These are phyloP conservation scores for Fomitopsis betulina DNA, from an alignment of 1,284 basidiomycete genomes.

Conservation along the genomic window DNA sequence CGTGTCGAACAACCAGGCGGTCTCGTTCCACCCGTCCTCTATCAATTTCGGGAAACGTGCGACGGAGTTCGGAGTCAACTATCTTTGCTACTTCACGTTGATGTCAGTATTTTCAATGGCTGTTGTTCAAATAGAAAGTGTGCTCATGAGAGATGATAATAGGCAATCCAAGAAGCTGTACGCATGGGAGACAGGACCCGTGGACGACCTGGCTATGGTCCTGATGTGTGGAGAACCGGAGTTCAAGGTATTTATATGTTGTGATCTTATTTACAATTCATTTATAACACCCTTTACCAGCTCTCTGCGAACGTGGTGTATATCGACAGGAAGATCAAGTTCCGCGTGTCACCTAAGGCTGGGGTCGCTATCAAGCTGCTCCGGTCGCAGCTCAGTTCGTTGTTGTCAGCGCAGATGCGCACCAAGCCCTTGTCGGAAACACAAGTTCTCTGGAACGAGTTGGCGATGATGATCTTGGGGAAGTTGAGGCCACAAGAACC, in stretches of 20 bases:
- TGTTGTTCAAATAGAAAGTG: conserved; percentile 14
- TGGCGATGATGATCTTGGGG: conserved; percentile 60
- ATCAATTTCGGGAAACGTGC: conserved; percentile 75
- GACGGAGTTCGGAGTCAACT: conserved; percentile 70
- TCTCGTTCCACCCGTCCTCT: conserved; percentile 89
- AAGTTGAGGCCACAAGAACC: conserved; percentile 36
- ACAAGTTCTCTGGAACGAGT: conserved; percentile 68
- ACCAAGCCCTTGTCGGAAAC: conserved; percentile 55
- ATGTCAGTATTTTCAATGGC: conserved; percentile 49
- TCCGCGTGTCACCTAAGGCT: conserved; percentile 66
- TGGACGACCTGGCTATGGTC: conserved; percentile 81
- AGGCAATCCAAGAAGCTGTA: conserved; percentile 93
- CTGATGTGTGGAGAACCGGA: conserved; percentile 92
- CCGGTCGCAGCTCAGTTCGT: conserved; percentile 58
- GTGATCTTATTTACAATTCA: not conserved
- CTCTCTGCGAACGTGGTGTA: conserved; percentile 67
- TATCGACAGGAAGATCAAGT: conserved; percentile 85
- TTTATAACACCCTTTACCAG: conserved; percentile 35
- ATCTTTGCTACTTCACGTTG: conserved; percentile 86
- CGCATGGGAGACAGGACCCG: conserved; percentile 94
- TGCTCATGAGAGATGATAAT: not conserved
- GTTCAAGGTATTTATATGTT: conserved; percentile 59
- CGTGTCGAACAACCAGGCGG: conserved; percentile 82
- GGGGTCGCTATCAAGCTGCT: conserved; percentile 81
- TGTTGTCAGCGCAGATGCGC: conserved; percentile 66